Conservation (phyloP, 2,329 filamentous ascomycete species). For the Sporothrix globosa region DNA sequence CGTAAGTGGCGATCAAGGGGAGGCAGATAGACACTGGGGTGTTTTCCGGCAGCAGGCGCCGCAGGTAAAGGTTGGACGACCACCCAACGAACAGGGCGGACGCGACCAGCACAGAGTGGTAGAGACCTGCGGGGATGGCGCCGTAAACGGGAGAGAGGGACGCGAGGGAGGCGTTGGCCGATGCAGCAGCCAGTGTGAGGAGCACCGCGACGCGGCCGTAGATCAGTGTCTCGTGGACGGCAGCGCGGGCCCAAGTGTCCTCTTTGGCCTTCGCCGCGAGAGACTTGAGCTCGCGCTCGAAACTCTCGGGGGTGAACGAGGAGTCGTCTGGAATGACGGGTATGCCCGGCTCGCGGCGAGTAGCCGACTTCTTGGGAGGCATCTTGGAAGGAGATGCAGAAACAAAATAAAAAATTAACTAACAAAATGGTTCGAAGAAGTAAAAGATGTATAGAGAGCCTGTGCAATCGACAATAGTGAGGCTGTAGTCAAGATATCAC, state of each 20-base stretch:
- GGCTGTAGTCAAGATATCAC: constrained; percentile 19
- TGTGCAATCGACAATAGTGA: constrained; percentile 2
- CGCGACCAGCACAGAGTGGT: constrained; percentile 70
- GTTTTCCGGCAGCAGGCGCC: constrained; percentile 50
- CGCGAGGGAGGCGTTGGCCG: constrained; percentile 72
- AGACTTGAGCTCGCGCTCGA: constrained; percentile 57
- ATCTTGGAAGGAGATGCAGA: constrained; percentile 15
- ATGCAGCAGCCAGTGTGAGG: constrained; percentile 62
- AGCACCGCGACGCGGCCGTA: constrained; percentile 51
- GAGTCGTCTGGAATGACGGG: constrained; percentile 41
- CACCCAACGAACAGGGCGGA: constrained; percentile 71
- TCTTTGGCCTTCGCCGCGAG: constrained; percentile 52
- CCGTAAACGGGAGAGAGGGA: constrained; percentile 87
- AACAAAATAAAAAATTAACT: background rate
- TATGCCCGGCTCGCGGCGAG: constrained; percentile 13
- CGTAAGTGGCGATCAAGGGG: constrained; percentile 74
- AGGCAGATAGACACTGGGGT: constrained; percentile 59
- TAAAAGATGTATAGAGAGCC: too few species aligned
- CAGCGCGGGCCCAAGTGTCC: constrained; percentile 44
- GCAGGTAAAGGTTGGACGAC: constrained; percentile 65
- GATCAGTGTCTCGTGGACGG: constrained; percentile 46
- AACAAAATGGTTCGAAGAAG: background rate
- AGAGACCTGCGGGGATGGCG: constrained; percentile 72
- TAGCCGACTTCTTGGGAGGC: constrained; percentile 32
- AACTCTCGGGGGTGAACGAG: constrained; percentile 54